phyloP scores from a whole-genome alignment of 1,284 basidiomycete species.

The Tilletia setariae region DNA sequence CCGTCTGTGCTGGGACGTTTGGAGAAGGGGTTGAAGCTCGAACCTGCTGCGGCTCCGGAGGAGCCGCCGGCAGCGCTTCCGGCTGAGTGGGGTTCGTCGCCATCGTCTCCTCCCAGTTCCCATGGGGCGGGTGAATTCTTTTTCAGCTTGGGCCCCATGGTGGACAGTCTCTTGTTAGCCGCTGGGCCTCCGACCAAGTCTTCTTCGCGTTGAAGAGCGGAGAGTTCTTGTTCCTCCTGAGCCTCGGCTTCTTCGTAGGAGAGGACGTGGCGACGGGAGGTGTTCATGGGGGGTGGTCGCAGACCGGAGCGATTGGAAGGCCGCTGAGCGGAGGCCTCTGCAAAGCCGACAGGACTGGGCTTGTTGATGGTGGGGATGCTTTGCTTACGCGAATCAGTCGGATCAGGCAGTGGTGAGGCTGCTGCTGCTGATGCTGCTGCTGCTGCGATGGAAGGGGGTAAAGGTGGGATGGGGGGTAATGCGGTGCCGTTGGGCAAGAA shows the following conservation, averaged over 20 bases:
- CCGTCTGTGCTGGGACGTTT: slow-evolving; percentile 9
- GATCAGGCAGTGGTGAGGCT: background rate
- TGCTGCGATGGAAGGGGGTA: background rate
- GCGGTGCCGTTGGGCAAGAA: background rate
- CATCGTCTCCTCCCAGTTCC: slow-evolving; percentile 38
- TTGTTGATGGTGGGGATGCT: background rate
- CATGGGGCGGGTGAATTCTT: slow-evolving; percentile 47
- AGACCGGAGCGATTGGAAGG: slow-evolving; percentile 2
- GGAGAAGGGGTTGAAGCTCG: slow-evolving; percentile 8
- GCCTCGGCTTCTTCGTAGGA: slow-evolving; percentile 19
- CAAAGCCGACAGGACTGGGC: background rate
- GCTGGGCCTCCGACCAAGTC: slow-evolving; percentile 1
- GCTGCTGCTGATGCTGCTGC: too few relatives aligned
- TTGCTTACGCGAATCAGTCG: background rate
- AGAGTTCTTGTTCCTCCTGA: slow-evolving; percentile 10
- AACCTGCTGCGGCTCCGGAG: background rate
- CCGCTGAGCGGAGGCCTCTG: background rate
- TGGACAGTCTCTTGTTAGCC: slow-evolving; percentile 27
- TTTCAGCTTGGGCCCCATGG: slow-evolving; percentile 43
- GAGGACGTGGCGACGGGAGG: background rate
- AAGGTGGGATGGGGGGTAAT: background rate
- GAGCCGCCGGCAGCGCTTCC: background rate
- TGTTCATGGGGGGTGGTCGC: slow-evolving; percentile 7
- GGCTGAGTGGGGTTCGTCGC: background rate
- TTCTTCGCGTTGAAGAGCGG: background rate